Conservation (phyloP, 352 stramenopile species). For the Phytophthora pistaciae region DNA sequence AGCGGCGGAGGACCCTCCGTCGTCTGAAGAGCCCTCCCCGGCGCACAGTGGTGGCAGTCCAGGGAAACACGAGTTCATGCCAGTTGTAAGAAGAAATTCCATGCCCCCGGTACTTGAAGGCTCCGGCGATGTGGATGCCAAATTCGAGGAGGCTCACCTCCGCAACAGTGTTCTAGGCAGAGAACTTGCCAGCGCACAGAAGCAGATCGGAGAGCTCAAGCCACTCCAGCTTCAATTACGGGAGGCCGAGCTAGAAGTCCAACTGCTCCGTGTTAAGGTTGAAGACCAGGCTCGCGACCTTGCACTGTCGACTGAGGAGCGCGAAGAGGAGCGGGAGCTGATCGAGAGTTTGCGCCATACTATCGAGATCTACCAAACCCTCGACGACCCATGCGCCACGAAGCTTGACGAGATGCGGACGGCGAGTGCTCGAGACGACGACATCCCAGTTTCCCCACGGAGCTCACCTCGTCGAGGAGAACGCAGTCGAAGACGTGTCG, state of each 20-base stretch:
- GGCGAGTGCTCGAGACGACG: conserved; percentile 21
- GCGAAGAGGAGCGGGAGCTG: conserved; percentile 56
- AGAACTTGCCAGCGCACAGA: conserved; percentile 65
- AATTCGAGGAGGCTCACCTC: conserved; percentile 60
- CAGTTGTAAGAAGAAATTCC: conserved; percentile 25
- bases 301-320: conserved; percentile 35
- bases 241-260: conserved; percentile 42
- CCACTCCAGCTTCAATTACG: conserved; percentile 48
- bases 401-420: conserved; percentile 30
- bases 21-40: conserved; percentile 31
- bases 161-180: conserved; percentile 51
- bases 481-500: conserved; percentile 33
- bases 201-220: conserved; percentile 62
- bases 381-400: conserved; percentile 51
- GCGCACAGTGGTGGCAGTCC: conserved; percentile 23
- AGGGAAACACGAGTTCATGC: conserved; percentile 28
- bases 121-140: conserved; percentile 45
- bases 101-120: conserved; percentile 29
- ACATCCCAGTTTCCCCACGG: conserved; percentile 23
- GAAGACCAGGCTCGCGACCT: conserved; percentile 43
- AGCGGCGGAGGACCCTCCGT: conserved; percentile 24
- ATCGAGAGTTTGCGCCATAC: conserved; percentile 72
- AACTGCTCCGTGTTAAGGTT: conserved; percentile 35
- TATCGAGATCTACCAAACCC: conserved; percentile 66
- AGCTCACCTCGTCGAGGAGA: conserved; percentile 29